Evolutionary conservation across 192 early-diverging fungal species (phyloP).

Genomic region (Podila minutissima): DNA sequence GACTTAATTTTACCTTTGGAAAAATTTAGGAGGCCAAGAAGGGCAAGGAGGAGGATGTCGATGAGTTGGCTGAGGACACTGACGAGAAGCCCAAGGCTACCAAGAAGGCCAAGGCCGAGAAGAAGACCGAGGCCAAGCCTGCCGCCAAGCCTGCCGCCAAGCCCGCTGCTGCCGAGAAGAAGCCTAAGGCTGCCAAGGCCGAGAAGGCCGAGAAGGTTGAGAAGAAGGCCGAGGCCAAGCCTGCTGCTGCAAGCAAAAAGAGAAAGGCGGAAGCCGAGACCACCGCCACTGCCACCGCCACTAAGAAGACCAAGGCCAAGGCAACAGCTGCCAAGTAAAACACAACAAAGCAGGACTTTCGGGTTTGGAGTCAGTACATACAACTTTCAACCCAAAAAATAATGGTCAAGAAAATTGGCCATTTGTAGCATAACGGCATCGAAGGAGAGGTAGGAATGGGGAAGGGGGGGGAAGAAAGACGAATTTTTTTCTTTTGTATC

Average conservation of each 20-base stretch:
- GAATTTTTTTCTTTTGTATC: no score
- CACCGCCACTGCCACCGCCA: no score
- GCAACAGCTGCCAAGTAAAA: constrained; percentile 7
- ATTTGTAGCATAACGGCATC: no score
- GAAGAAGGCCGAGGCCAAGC: constrained; percentile 46
- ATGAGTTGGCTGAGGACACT: constrained; percentile 15
- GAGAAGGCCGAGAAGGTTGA: constrained; percentile 15
- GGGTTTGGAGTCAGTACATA: not conserved
- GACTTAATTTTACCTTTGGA: not conserved
- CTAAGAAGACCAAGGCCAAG: constrained; percentile 47
- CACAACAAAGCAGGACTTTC: not conserved
- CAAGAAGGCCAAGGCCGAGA: constrained; percentile 34
- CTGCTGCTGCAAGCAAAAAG: constrained; percentile 29
- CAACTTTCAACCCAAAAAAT: no score
- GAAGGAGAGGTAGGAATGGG: no score
- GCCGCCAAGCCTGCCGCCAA: constrained; percentile 1
- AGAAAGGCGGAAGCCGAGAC: constrained; percentile 1
- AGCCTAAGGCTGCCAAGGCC: constrained; percentile 28
- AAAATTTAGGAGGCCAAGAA: constrained; percentile 21
- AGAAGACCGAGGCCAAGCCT: constrained; percentile 22
- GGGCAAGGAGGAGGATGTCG: constrained; percentile 35
- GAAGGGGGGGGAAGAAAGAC: no score
- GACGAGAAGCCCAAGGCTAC: constrained; percentile 20
- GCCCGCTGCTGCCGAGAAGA: constrained; percentile 24
- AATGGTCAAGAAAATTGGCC: no score